Conservation (phyloP, 2,329 filamentous ascomycete species). For the Colletotrichum filicis region DNA sequence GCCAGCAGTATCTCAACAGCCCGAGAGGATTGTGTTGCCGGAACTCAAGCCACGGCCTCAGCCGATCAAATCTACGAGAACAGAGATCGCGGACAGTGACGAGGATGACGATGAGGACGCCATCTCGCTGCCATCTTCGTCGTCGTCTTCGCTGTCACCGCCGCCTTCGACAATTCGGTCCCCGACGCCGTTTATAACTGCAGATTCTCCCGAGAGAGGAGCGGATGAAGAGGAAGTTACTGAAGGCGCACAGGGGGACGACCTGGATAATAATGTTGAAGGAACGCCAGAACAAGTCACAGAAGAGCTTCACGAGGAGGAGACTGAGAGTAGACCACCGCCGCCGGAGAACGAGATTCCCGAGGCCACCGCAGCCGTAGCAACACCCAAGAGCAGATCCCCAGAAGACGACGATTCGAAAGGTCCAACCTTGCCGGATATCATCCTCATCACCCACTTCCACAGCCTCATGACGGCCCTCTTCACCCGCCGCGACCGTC, state of each 20-base stretch:
- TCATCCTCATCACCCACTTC: conserved; percentile 67
- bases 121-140: conserved; percentile 28
- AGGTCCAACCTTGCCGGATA: conserved; percentile 46
- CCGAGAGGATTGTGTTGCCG: conserved; percentile 13
- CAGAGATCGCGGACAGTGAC: conserved; percentile 52
- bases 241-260: background rate
- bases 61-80: conserved; percentile 19
- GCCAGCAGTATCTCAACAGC: background rate
- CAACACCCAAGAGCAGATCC: background rate
- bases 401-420: background rate
- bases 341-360: background rate
- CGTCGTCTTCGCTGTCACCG: conserved; percentile 33
- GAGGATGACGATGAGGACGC: conserved; percentile 51
- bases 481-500: conserved; percentile 60
- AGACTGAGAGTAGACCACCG: background rate
- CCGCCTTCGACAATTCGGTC: conserved; percentile 30
- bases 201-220: background rate
- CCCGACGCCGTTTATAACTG: background rate
- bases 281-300: background rate
- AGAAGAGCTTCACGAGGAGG: background rate
- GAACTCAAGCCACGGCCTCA: conserved; percentile 13
- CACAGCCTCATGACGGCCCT: conserved; percentile 61
- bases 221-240: background rate
- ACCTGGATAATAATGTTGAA: background rate
- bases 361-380: background rate